These are phyloP conservation scores for Cladophialophora carrionii DNA, from an alignment of 2,329 filamentous ascomycete species.

Conservation along the genomic window DNA sequence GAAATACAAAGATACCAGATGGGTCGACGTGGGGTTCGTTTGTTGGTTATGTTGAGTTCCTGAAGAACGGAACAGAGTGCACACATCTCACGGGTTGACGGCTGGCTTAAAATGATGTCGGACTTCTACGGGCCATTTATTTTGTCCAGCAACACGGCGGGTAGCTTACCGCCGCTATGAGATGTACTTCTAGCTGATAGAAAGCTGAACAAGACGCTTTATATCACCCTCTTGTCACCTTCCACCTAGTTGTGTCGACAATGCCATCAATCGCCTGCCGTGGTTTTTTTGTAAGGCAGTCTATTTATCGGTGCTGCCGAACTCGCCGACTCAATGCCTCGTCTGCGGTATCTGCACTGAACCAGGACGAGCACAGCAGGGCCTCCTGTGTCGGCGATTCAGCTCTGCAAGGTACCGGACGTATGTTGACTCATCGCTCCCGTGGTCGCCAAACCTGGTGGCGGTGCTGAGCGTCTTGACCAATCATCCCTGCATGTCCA, in stretches of 20 bases:
- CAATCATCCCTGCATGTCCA: conserved; percentile 1
- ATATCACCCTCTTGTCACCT: neutral
- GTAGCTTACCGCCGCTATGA: conserved; percentile 31
- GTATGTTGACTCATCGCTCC: conserved; percentile 17
- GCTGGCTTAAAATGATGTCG: conserved; percentile 32
- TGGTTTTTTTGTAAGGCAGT: neutral
- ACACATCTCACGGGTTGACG: conserved; percentile 34
- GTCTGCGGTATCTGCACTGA: neutral
- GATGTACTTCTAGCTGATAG: conserved; percentile 36
- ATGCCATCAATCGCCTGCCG: neutral
- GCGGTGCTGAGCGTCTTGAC: neutral
- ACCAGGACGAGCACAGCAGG: neutral
- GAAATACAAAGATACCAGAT: conserved; percentile 33
- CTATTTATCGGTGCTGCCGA: neutral
- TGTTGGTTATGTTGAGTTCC: conserved; percentile 26
- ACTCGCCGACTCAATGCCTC: neutral
- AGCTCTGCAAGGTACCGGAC: conserved; percentile 28
- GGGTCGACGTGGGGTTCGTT: conserved; percentile 23
- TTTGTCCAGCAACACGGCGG: conserved; percentile 24
- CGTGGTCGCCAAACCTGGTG: neutral
- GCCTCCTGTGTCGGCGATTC: neutral
- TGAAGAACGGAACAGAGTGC: conserved; percentile 25
- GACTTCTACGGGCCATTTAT: conserved; percentile 20
- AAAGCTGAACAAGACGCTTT: conserved; percentile 29
- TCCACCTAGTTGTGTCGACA: neutral